Percentiles rank a stretch among this genome's conserved stretches.
phyloP scores from a whole-genome alignment of 2,329 filamentous ascomycete species.

The Diaporthe capsici region DNA sequence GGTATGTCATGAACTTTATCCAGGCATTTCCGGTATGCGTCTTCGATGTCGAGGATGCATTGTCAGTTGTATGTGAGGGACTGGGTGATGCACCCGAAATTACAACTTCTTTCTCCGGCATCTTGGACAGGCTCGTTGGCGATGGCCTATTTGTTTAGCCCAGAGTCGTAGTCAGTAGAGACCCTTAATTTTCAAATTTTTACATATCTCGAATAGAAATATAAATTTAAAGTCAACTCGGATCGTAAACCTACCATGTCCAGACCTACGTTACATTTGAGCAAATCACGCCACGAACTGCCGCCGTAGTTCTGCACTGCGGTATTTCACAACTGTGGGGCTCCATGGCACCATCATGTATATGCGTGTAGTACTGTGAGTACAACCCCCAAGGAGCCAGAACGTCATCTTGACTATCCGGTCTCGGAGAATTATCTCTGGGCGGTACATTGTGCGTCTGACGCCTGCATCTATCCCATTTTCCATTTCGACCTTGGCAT shows the following conservation, averaged over 20 bases:
- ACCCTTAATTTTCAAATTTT: not conserved
- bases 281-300: not conserved
- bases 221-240: not conserved
- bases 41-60: not conserved
- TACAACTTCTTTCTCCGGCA: not conserved
- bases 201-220: not conserved
- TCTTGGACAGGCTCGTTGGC: not conserved
- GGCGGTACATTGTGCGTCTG: not conserved
- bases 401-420: not conserved
- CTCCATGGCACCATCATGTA: constrained; percentile 2
- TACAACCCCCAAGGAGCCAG: too few species aligned
- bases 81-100: not conserved
- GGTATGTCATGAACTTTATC: constrained; percentile 48
- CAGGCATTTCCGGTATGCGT: constrained; percentile 40
- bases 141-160: not conserved
- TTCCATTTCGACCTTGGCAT: not conserved
- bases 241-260: too few species aligned
- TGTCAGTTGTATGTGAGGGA: not conserved
- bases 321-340: constrained; percentile 24
- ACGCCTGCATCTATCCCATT: not conserved
- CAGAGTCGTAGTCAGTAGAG: not conserved
- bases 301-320: not conserved
- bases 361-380: too few species aligned
- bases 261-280: not conserved
- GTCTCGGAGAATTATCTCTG: not conserved